Percentiles rank a stretch among this genome's conserved stretches.
Conservation (phyloP, 2,329 filamentous ascomycete species). For the Trichoderma cornu-damae region DNA sequence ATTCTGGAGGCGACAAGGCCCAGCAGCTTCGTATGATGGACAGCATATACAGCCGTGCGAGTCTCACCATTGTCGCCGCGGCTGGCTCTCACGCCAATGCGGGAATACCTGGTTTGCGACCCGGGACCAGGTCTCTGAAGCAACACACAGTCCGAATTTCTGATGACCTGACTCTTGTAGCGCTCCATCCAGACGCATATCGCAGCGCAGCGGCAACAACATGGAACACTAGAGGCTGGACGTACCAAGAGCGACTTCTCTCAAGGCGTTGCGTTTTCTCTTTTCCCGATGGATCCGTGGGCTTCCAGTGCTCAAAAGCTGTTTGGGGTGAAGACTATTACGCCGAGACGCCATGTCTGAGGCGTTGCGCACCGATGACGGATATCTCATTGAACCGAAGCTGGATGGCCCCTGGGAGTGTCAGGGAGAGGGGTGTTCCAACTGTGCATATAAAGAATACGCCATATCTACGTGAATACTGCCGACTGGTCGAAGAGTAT, state of each 20-base stretch:
- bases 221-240: constrained; percentile 13
- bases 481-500: constrained; percentile 3
- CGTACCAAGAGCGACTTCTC: constrained; percentile 13
- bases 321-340: constrained; percentile 11
- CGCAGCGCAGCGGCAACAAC: background rate
- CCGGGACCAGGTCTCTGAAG: background rate
- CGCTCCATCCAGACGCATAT: background rate
- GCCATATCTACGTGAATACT: constrained; percentile 7
- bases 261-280: constrained; percentile 10
- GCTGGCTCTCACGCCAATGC: constrained; percentile 9
- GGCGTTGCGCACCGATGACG: constrained; percentile 10
- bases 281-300: constrained; percentile 5
- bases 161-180: background rate
- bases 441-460: constrained; percentile 4
- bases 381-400: constrained; percentile 13
- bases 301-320: constrained; percentile 14
- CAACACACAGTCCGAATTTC: constrained; percentile 4
- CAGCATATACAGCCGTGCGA: constrained; percentile 14
- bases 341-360: background rate
- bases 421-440: background rate
- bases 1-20: background rate
- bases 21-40: constrained; percentile 18
- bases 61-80: constrained; percentile 17
- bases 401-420: constrained; percentile 6
- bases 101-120: constrained; percentile 1